Percentiles rank a stretch among this genome's conserved stretches.
phyloP scores from a whole-genome alignment of 2,329 filamentous ascomycete species.

The Fusarium anguioides region DNA sequence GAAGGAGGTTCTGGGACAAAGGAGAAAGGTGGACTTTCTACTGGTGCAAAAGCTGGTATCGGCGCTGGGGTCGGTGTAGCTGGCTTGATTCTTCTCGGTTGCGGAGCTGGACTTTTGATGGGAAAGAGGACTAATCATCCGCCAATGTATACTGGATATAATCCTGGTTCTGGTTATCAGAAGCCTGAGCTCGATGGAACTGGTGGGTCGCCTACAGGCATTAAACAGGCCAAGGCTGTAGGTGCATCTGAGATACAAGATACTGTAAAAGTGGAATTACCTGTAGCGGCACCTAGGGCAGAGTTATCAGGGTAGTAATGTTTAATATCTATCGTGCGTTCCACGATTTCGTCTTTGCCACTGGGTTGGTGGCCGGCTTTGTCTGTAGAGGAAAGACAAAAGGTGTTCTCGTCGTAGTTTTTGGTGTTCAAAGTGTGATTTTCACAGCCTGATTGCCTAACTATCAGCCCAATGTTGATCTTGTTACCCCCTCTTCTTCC shows the following conservation, averaged over 20 bases:
- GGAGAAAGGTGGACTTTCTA: fast-evolving
- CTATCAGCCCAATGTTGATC: no score
- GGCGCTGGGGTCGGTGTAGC: not conserved
- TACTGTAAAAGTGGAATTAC: not conserved
- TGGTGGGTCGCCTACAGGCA: fast-evolving
- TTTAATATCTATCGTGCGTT: no score
- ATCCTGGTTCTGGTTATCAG: not conserved
- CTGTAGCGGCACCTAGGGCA: fast-evolving
- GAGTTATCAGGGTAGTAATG: not conserved
- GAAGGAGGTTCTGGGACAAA: fast-evolving
- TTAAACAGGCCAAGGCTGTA: not conserved
- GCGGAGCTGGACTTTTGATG: not conserved
- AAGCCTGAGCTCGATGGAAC: not conserved
- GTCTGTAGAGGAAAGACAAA: no score
- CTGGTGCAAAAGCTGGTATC: not conserved
- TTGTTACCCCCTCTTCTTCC: no score
- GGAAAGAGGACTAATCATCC: not conserved
- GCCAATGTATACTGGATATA: fast-evolving
- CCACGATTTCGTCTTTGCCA: no score
- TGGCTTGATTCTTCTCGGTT: not conserved
- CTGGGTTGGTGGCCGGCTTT: no score
- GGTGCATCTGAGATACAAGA: not conserved
- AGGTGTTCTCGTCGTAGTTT: no score
- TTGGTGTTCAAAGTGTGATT: no score
- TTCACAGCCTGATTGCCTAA: no score